A percentile compares a stretch with the other conserved stretches of the same genome.
Conservation (phyloP, 2,329 filamentous ascomycete species). For the Malbranchea zuffiana region DNA sequence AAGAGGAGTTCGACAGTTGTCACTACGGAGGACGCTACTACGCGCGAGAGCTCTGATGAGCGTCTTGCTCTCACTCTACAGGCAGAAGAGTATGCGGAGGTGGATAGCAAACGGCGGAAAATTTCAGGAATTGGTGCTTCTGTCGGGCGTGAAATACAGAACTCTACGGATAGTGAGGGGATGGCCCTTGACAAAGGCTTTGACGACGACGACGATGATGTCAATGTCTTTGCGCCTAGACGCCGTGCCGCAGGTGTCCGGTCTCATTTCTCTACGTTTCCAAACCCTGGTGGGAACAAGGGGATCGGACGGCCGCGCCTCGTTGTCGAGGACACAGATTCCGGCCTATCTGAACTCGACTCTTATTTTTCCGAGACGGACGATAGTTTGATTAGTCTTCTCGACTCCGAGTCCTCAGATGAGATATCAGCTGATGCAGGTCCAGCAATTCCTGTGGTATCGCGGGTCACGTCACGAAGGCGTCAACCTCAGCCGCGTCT, state of each 20-base stretch:
- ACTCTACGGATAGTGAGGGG: slow-evolving; percentile 20
- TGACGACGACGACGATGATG: slow-evolving; percentile 1
- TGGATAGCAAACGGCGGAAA: slow-evolving; percentile 29
- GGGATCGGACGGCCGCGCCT: background rate
- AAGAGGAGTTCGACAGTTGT: slow-evolving; percentile 39
- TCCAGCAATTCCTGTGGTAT: too few relatives aligned
- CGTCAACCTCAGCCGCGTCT: too few relatives aligned
- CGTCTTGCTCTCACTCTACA: slow-evolving; percentile 49
- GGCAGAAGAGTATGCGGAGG: slow-evolving; percentile 40
- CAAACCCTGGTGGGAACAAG: background rate
- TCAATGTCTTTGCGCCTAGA: background rate
- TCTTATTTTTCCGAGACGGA: too few relatives aligned
- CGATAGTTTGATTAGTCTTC: too few relatives aligned
- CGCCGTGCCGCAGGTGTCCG: too few relatives aligned
- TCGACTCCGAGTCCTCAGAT: too few relatives aligned
- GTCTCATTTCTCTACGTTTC: too few relatives aligned
- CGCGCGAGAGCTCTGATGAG: slow-evolving; percentile 34
- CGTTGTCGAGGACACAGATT: background rate
- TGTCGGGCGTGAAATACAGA: slow-evolving; percentile 17
- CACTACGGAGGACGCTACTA: slow-evolving; percentile 26
- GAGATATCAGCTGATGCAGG: too few relatives aligned
- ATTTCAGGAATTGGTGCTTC: slow-evolving; percentile 13
- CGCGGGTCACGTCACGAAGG: too few relatives aligned
- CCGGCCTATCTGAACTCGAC: background rate
- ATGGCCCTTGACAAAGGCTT: slow-evolving; percentile 1